Base-by-base conservation (phyloP, 306 rosid species). In the Prunus davidiana region DNA sequence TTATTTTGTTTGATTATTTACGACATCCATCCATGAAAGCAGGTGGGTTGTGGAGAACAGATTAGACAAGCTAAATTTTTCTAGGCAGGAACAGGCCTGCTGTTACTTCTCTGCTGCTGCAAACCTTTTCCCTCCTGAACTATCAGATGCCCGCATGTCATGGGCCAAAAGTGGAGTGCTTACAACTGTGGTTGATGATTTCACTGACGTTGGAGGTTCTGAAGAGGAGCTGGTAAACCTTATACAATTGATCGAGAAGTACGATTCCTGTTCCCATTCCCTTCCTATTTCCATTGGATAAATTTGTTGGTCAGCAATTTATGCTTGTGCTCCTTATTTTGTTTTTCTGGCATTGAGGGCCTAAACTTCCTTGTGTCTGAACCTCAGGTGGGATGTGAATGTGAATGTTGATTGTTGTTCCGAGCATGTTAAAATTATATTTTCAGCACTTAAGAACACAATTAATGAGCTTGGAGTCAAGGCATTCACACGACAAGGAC, bases 91-190 rank as follows among this genome's bases (percentile, higher is more conserved):
- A 81, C 71, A 64, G 66, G 91, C 85, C 12, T 90, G 90, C 72
- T 90, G 96, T 82, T 95, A 84, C 83, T 89, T 92, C 79, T 86
- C 93, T 32, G 65, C 80, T 76, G 93, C 90, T 19, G 92, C 96
- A 64, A 27, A 27, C 30, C 30, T 27, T 27, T 27, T 27, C 30
- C 3, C 30, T 27, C 90, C 91, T 3, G 96, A 90, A 84, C 77
- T 85, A 80, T 71, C 90, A 34, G 93, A 92, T 77, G 96, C 92
- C 19, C 96, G 96, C 75, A 82, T 90, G 74, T 87, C 98, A n/a
- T 90, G 90, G 93, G 90, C 97, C 0, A 92, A 94, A 78, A 87
- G 69, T 50, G 95, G 92, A 52, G 89, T 92, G 61, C 96, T 94
- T 43, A 74, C 89, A 47, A 90, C 98, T 62, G 90, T 85, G 76